These are phyloP conservation scores for Podaxis sp. DNA, from an alignment of 768 basidiomycete species.

Conservation along the genomic window DNA sequence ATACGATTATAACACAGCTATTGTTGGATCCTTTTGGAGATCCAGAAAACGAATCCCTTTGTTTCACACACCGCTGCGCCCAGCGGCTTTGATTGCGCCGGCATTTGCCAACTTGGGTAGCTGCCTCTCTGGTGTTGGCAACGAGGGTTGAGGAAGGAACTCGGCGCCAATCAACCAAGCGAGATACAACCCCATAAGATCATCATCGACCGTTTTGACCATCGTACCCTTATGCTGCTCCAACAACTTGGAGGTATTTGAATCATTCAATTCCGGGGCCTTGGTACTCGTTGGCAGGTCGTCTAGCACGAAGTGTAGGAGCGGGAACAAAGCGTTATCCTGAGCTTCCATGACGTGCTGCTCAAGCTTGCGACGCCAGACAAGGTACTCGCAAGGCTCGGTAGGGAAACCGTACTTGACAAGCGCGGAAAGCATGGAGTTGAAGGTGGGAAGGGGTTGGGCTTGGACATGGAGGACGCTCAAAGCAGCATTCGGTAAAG, in stretches of 20 bases:
- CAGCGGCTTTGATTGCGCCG: constrained; percentile 59
- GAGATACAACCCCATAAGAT: constrained; percentile 82
- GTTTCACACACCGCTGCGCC: constrained; percentile 57
- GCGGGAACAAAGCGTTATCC: constrained; percentile 96
- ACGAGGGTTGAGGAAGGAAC: constrained; percentile 67
- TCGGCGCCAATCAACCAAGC: constrained; percentile 88
- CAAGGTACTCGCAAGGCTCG: constrained; percentile 80
- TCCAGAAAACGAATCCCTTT: background rate
- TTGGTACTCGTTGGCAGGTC: constrained; percentile 97
- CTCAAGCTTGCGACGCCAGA: constrained; percentile 91
- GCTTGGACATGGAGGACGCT: constrained; percentile 86
- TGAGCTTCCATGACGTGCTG: constrained; percentile 92
- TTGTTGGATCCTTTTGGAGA: background rate
- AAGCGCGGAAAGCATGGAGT: constrained; percentile 76
- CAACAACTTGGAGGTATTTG: constrained; percentile 73
- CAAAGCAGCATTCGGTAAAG: constrained; percentile 45
- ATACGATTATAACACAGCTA: background rate
- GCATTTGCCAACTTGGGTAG: constrained; percentile 48
- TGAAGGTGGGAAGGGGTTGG: constrained; percentile 85
- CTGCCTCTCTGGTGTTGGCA: constrained; percentile 34
- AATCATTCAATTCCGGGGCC: constrained; percentile 85
- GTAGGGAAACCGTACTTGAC: constrained; percentile 78
- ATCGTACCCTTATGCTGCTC: constrained; percentile 35
- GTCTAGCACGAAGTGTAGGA: constrained; percentile 96
- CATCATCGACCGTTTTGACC: constrained; percentile 67